Base-by-base conservation (phyloP, 2,329 filamentous ascomycete genomes). In the Pseudocercospora cruenta region DNA sequence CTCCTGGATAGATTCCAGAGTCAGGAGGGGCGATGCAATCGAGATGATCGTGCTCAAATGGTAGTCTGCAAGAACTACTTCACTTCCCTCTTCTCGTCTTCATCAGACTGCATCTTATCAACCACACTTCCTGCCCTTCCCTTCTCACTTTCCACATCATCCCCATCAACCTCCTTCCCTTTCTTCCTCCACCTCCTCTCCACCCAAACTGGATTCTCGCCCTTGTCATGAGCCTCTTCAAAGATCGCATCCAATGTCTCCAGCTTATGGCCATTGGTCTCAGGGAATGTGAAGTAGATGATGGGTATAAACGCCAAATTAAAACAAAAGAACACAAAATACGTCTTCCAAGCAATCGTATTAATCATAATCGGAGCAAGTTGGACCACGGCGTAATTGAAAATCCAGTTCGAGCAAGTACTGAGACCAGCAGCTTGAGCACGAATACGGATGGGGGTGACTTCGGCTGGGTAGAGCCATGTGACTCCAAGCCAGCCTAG, bases 401-500 rank as follows among this genome's bases (percentile, higher is more conserved):
- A 67, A 4, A 66, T 43, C 67, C 65, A 67, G 76, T 85, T 86
- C 21, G 80, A 80, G 74, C 81, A 83, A 3, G 83, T 86, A 0
- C 83, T 84, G 10, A 85, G 77, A 1, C 84, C 83, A 71, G 85
- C 85, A 39, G 83, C 84, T 77, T 85, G 84, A 54, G 83, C 82
- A 58, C 84, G 81, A 4, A 83, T 86, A 72, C 83, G 83, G 71
- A 85, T 66, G n/a, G 68, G 67, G 0, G 67, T 85, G 70, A 85
- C 58, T 70, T 77, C 73, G 19, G 75, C 74, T 16, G 74, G 73
- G 51, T 76, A 77, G 6, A 76, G 65, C 74, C 74, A 76, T 2
- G 74, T 74, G n/a, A 76, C 69, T 3, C 74, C 73, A 1, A 77
- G 69, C 74, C 74, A 76, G 22, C 70, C 70, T 24, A 75, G 64